These are phyloP conservation scores for Pestalotiopsis sp. DNA, from an alignment of 2,329 filamentous ascomycete genomes.

Conservation along the genomic window DNA sequence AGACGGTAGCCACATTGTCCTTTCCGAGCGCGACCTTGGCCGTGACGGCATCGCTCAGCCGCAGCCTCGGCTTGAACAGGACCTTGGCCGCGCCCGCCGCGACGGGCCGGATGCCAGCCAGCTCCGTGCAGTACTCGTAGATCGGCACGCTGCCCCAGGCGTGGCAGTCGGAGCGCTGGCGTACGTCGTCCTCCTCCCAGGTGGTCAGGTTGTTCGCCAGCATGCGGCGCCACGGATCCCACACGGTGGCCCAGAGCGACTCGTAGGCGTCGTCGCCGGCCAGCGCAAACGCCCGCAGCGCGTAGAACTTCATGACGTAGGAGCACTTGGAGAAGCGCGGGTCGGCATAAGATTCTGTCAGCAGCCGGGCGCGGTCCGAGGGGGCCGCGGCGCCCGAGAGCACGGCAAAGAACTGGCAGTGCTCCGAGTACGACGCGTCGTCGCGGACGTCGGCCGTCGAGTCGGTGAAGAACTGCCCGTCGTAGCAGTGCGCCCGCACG, in stretches of 20 bases:
- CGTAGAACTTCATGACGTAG: constrained; percentile 21
- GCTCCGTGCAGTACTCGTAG: constrained; percentile 21
- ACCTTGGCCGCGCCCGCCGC: constrained; percentile 15
- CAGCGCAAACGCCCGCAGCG: constrained; percentile 14
- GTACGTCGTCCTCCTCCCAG: constrained; percentile 20
- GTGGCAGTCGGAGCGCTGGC: constrained; percentile 22
- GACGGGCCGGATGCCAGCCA: constrained; percentile 15
- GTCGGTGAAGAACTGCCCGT: constrained; percentile 34
- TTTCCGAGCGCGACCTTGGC: constrained; percentile 4
- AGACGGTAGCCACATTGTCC: neutral
- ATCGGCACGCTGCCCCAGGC: constrained; percentile 21
- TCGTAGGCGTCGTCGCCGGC: constrained; percentile 15
- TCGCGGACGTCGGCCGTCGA: constrained; percentile 31
- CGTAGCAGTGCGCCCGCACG: constrained; percentile 31
- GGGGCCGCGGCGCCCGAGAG: constrained; percentile 28
- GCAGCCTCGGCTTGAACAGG: constrained; percentile 14
- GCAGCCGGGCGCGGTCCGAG: constrained; percentile 10
- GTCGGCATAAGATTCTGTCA: neutral
- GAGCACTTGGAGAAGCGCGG: constrained; percentile 7
- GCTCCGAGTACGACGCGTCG: constrained; percentile 29
- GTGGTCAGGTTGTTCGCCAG: constrained; percentile 18
- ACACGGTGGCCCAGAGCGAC: constrained; percentile 16
- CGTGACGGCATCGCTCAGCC: neutral
- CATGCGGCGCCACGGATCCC: constrained; percentile 18
- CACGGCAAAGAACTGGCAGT: constrained; percentile 37